These are phyloP conservation scores for Crithidia mellificae DNA, from an alignment of 208 protist genomes.

Conservation along the genomic window DNA sequence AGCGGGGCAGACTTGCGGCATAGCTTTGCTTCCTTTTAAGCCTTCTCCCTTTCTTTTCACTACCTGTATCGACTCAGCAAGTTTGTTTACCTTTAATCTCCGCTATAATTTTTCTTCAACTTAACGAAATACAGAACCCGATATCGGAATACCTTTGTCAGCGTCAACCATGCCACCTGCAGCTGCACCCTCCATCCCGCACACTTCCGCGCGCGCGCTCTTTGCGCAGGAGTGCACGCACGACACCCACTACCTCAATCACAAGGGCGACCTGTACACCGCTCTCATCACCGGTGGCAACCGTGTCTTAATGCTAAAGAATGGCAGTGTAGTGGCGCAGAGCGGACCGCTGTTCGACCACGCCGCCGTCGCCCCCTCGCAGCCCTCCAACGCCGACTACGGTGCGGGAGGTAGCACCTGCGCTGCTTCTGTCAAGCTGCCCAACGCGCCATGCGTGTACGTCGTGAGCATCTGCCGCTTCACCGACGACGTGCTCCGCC, in stretches of 20 bases:
- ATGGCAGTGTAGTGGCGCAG: conserved; percentile 45
- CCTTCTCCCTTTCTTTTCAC: background rate
- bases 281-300: conserved; percentile 66
- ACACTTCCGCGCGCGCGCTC: conserved; percentile 36
- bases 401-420: too few relatives aligned
- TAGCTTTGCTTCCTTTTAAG: background rate
- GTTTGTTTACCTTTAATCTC: background rate
- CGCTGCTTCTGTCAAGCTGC: background rate
- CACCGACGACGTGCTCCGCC: conserved; percentile 40
- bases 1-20: too few relatives aligned
- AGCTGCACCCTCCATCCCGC: background rate
- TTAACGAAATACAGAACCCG: too few relatives aligned
- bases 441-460: conserved; percentile 17
- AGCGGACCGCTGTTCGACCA: conserved; percentile 32
- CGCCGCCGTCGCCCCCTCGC: too few relatives aligned
- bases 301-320: conserved; percentile 61
- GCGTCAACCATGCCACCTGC: background rate
- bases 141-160: too few relatives aligned
- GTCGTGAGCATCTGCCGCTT: conserved; percentile 52
- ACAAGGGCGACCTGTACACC: conserved; percentile 54
- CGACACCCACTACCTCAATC: conserved; percentile 53
- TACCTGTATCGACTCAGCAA: background rate
- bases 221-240: conserved; percentile 72
- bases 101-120: too few relatives aligned
- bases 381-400: background rate